A percentile compares a stretch with the other conserved stretches of the same genome.
phyloP scores from a whole-genome alignment of 306 rosid species.

The Rubus idaeus region DNA sequence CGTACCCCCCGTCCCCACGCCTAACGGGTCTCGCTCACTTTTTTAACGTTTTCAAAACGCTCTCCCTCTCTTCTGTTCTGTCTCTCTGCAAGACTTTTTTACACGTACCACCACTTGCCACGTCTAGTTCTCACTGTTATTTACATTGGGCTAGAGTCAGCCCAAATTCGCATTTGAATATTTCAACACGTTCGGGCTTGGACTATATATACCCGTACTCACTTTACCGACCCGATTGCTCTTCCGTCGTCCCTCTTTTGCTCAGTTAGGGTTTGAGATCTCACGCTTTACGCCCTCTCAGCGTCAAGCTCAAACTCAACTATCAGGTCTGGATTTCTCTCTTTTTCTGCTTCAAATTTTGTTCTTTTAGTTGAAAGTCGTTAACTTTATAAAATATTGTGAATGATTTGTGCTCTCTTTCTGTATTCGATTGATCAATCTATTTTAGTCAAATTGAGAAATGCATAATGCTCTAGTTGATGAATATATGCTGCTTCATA shows the following conservation, averaged over 20 bases:
- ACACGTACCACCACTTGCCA: constrained; percentile 20
- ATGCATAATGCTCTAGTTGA: not conserved
- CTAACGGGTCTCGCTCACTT: constrained; percentile 34
- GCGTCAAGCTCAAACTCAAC: not conserved
- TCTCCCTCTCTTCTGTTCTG: not conserved
- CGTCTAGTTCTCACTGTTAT: constrained; percentile 15
- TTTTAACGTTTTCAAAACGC: constrained; percentile 25
- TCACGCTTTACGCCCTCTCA: not conserved
- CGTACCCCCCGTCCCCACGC: not conserved
- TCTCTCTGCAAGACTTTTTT: constrained; percentile 26
- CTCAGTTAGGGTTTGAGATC: not conserved
- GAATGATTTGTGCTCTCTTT: not conserved
- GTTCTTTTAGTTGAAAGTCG: not conserved
- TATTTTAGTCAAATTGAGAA: not conserved
- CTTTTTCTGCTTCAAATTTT: not conserved
- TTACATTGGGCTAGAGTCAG: not conserved
- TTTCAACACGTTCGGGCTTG: not conserved
- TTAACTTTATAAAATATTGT: not conserved
- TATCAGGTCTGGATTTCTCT: not conserved
- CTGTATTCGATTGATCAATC: not conserved
- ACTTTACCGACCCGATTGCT: not conserved
- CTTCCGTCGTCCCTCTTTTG: not conserved
- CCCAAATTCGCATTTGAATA: not conserved
- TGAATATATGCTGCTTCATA: not conserved
- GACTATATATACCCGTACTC: not conserved